phyloP scores from a whole-genome alignment of 257 asterid genomes.

The Scutellaria minor region DNA sequence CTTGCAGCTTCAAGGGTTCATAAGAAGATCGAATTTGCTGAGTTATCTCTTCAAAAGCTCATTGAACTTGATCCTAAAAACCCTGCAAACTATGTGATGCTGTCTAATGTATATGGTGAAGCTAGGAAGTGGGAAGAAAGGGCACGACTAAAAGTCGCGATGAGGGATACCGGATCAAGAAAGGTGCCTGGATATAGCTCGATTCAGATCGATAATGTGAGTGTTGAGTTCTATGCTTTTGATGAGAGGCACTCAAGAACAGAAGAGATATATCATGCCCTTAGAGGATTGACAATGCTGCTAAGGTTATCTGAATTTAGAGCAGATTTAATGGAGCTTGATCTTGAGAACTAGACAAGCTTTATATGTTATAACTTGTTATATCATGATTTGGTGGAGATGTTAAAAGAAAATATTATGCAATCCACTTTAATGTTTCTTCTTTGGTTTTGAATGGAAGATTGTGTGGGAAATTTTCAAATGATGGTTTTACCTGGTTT shows the following conservation, averaged over 20 bases:
- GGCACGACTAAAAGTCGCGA: constrained; percentile 66
- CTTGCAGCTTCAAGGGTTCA: constrained; percentile 76
- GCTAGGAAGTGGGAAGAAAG: constrained; percentile 72
- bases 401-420: neutral
- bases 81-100: constrained; percentile 77
- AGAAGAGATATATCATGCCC: constrained; percentile 57
- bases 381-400: neutral
- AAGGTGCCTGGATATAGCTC: constrained; percentile 81
- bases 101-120: constrained; percentile 76
- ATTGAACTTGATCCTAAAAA: constrained; percentile 69
- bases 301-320: constrained; percentile 41
- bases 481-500: too few relatives aligned
- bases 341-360: constrained; percentile 35
- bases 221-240: constrained; percentile 63
- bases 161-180: constrained; percentile 65
- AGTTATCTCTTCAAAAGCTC: constrained; percentile 64
- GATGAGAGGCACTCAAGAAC: constrained; percentile 72
- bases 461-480: neutral
- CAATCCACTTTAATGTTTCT: neutral
- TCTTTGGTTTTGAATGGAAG: neutral
- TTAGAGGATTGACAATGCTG: constrained; percentile 61
- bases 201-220: constrained; percentile 59
- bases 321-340: constrained; percentile 41
- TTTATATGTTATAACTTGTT: neutral
- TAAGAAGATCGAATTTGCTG: constrained; percentile 67